Base-by-base conservation (phyloP, 306 rosid species). In the Cucurbita ficifolia region DNA sequence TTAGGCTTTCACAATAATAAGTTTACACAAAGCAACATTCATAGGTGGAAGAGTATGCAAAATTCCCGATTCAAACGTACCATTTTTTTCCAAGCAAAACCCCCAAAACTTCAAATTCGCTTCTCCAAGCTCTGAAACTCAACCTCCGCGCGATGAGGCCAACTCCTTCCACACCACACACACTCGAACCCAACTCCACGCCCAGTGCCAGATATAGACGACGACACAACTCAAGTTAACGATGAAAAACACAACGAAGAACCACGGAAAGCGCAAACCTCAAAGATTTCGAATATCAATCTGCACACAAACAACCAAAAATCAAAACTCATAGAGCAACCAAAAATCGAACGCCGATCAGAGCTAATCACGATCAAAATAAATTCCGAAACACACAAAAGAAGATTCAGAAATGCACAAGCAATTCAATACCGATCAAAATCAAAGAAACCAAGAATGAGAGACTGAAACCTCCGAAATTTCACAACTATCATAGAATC, bases 81-180 rank as follows among this genome's bases (percentile, higher is more conserved):
- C 94, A 88, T 85, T 73, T 73, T 67, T 19, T 61, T 22, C 54
- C 16, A n/a, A 62, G 21, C 8, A 42, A 46, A 57, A 74, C 14
- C 22, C 29, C 53, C 40, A 45, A 60, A 73, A 16, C 53, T 39
- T 58, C 40, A 22, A 51, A 73, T 14, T 73, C 67, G 40, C 68
- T 55, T 39, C 42, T 56, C 43, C 70, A 56, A 46, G 45, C 70
- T 58, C 45, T 48, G 11, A 8, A 48, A 70, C 74, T 53, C 78
- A n/a, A 72, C 65, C 61, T 45, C 72, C 45, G 14, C 59, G 40
- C 58, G 35, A 61, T 59, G 46, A 11, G 46, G 12, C 46, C 60
- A 54, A 52, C 13, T 72, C 19, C 43, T 57, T 62, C 68, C 42
- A 29, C 73, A 70, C 76, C 43, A 73, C 62, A 69, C 61, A 53